phyloP scores from a whole-genome alignment of 805 yeast genomes.

The Saturnispora galanensis region DNA sequence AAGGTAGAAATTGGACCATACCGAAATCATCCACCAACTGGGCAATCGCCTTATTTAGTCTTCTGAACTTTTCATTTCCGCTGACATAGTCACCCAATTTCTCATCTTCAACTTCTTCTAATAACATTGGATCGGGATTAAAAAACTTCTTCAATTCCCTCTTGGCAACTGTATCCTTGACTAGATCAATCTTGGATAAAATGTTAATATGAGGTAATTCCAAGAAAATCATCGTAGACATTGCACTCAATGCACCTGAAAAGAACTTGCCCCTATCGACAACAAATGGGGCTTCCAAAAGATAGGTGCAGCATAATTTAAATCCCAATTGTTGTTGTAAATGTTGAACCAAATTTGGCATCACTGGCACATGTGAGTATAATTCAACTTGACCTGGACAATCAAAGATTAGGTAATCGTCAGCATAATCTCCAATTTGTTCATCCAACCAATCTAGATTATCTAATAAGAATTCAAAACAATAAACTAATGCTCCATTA shows the following conservation, averaged over 20 bases:
- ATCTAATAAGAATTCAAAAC: conserved; percentile 82
- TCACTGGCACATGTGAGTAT: conserved; percentile 87
- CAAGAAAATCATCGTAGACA: conserved; percentile 94
- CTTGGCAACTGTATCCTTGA: conserved; percentile 67
- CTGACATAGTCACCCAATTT: conserved; percentile 22
- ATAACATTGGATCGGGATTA: conserved; percentile 82
- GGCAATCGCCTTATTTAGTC: conserved; percentile 74
- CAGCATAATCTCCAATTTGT: conserved; percentile 91
- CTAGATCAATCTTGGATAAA: conserved; percentile 75
- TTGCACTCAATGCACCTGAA: conserved; percentile 91
- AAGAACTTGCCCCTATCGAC: conserved; percentile 87
- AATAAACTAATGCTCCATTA: conserved; percentile 86
- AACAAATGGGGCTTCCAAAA: conserved; percentile 89
- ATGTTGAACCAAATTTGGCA: conserved; percentile 84
- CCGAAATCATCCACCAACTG: conserved; percentile 94
- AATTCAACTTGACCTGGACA: conserved; percentile 97
- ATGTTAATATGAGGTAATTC: conserved; percentile 94
- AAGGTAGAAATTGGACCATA: conserved; percentile 93
- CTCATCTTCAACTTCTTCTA: conserved; percentile 34
- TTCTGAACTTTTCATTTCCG: conserved; percentile 49
- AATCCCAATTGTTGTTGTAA: conserved; percentile 71
- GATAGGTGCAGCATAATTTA: conserved; percentile 83
- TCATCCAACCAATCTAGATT: conserved; percentile 97
- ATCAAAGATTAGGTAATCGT: conserved; percentile 88
- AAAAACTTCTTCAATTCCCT: conserved; percentile 74